These are phyloP conservation scores for Fraxinus latifolia DNA, from an alignment of 305 asterid genomes.

Conservation along the genomic window DNA sequence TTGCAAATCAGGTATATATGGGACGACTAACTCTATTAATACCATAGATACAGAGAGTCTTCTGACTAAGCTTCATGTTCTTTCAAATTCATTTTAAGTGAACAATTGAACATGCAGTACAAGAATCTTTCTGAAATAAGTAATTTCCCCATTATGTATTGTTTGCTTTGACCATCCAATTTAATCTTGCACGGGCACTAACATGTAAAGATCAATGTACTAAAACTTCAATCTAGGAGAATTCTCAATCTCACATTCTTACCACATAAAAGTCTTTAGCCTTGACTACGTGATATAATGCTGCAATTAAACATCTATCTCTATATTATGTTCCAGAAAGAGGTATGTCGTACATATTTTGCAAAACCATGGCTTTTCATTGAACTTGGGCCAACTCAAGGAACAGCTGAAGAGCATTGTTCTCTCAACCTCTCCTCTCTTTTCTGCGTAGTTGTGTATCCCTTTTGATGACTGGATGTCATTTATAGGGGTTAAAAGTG, in stretches of 20 bases:
- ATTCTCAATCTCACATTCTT: neutral
- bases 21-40: no score
- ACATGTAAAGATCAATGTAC: neutral
- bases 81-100: neutral
- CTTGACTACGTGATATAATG: neutral
- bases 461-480: neutral
- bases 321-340: neutral
- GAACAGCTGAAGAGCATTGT: neutral
- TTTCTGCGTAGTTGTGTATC: neutral
- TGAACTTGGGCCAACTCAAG: neutral
- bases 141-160: neutral
- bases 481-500: neutral
- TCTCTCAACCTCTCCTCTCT: neutral
- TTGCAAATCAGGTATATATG: constrained; percentile 69
- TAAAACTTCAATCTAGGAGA: neutral
- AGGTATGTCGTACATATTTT: neutral
- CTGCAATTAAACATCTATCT: neutral
- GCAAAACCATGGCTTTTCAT: neutral
- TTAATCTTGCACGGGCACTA: neutral
- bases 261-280: neutral
- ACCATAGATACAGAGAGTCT: no score
- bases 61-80: neutral
- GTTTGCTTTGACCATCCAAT: neutral
- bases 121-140: neutral
- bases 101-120: neutral